These are phyloP conservation scores for Bombardia bombarda DNA, from an alignment of 495 filamentous ascomycete species.

Conservation along the genomic window DNA sequence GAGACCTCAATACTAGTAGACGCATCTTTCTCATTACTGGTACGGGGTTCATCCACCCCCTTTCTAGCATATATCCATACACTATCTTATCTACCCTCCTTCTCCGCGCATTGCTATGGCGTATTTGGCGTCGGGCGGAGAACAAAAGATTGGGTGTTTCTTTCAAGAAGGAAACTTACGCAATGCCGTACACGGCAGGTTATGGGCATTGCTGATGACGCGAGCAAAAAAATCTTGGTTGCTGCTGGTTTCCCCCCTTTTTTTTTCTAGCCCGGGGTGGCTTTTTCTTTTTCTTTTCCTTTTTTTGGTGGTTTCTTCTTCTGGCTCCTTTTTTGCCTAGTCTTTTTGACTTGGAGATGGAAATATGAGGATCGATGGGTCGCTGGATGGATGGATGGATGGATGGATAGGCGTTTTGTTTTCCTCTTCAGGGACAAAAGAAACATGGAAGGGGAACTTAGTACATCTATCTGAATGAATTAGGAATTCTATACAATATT, in stretches of 20 bases:
- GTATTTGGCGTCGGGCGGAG: neutral
- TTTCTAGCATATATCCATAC: too few relatives aligned
- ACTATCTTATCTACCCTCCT: too few relatives aligned
- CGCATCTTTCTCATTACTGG: neutral
- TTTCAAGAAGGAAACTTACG: neutral
- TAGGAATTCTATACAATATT: too few relatives aligned
- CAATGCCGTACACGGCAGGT: neutral
- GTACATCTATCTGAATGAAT: too few relatives aligned
- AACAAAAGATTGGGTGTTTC: neutral
- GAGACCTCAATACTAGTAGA: neutral
- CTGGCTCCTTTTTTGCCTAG: neutral
- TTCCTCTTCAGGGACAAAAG: too few relatives aligned
- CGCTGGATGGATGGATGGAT: neutral
- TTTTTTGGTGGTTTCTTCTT: neutral
- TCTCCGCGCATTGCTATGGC: neutral
- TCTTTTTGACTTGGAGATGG: neutral
- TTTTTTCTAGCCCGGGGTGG: neutral
- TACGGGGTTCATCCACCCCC: too few relatives aligned
- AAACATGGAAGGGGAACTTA: too few relatives aligned
- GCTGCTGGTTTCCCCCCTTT: neutral
- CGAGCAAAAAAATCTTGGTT: neutral
- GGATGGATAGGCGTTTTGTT: neutral
- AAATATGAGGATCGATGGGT: neutral
- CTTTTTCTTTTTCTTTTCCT: neutral
- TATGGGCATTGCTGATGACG: neutral